Percentiles rank a stretch among this genome's conserved stretches.
phyloP scores from a whole-genome alignment of 768 basidiomycete species.

The Kondoa subrosea region DNA sequence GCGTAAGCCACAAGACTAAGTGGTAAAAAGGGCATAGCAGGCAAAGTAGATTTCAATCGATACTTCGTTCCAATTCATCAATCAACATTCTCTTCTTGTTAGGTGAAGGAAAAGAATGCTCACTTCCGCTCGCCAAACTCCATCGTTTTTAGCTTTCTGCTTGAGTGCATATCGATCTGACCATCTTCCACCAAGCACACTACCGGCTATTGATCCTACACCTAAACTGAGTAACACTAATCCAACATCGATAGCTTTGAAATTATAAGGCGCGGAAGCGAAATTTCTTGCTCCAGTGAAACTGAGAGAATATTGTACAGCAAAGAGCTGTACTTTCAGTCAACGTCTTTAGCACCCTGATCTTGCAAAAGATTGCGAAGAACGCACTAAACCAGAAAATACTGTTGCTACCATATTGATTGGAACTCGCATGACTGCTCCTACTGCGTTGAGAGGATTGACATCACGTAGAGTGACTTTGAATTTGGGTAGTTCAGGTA shows the following conservation, averaged over 20 bases:
- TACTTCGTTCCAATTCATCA: neutral
- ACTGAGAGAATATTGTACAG: slow-evolving; percentile 1
- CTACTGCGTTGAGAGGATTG: slow-evolving; percentile 3
- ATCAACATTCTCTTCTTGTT: neutral
- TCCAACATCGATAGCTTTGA: neutral
- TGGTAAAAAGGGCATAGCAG: neutral
- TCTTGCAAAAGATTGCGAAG: neutral
- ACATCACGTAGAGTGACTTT: slow-evolving; percentile 3
- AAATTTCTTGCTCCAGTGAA: neutral
- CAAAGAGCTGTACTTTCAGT: neutral
- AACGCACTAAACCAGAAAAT: neutral
- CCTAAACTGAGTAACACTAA: neutral
- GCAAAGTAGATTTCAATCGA: neutral
- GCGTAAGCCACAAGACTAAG: neutral
- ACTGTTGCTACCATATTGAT: neutral
- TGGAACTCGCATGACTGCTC: slow-evolving; percentile 1
- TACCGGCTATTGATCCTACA: neutral
- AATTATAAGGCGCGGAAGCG: slow-evolving; percentile 1
- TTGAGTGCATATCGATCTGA: neutral
- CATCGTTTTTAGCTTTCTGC: slow-evolving; percentile 1
- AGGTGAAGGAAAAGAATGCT: neutral
- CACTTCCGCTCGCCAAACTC: neutral
- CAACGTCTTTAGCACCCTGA: neutral
- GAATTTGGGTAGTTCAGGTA: neutral
- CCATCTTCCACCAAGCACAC: slow-evolving; percentile 1